Base-by-base conservation (phyloP, 495 filamentous ascomycete species). In the Trichocladium antarcticum region DNA sequence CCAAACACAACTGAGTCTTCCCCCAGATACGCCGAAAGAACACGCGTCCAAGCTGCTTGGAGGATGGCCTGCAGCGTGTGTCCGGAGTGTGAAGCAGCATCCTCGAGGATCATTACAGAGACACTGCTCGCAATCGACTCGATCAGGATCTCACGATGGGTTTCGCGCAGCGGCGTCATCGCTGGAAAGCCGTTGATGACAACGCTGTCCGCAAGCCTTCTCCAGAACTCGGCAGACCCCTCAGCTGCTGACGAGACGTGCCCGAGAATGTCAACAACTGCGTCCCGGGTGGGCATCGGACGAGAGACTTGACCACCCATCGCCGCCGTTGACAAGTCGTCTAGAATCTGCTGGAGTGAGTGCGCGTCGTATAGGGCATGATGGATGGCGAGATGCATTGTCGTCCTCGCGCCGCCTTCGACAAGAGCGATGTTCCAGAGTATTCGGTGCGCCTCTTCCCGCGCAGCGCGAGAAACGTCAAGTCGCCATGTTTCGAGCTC, bases 321-420 rank as follows among this genome's bases (percentile, higher is more conserved):
- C 0, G 67, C 11, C 1, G 47, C 14, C 5, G 53, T 54, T 5
- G 59, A 53, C 22, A 89, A 62, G 50, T 83, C 78, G 1, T 67
- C 54, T 3, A 89, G 68, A 4, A 89, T 70, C 1, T 65, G 41
- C 14, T 74, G 67, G 5, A 94, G 64, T 14, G 84, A 82, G 29
- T 77, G 70, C 0, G 84, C 87, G 67, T 94, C 87, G 53, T 88
- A 92, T 1, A 94, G 65, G 3, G 84, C 83, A 64, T 94, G 87
- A 44, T 87, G 79, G 5, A 75, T 69, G 0, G 61, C 64, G 11
- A 74, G 51, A 27, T 72, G 68, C 60, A 71, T 53, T 70, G 79
- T 51, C 62, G 70, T 21, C 17, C 42, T 53, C 7, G 44, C 6
- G 8, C 36, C 47, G 0, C 39, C 3, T 7, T 64, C 51, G 2